Base-by-base conservation (phyloP, 345 rosid species). In the Rhodomyrtus tomentosa region DNA sequence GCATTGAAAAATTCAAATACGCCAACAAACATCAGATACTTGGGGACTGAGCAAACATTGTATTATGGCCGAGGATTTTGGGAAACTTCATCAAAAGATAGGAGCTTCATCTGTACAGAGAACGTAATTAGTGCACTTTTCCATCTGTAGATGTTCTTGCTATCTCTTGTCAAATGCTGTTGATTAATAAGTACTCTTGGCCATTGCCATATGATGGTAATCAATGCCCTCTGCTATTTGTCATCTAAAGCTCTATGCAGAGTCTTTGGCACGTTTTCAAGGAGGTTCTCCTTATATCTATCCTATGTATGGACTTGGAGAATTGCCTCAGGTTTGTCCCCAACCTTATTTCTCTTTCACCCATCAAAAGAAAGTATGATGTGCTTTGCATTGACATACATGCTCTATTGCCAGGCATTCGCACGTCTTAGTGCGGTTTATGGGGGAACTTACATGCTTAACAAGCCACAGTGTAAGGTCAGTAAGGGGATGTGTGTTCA, bases 371-470 rank as follows among this genome's bases (percentile, higher is more conserved):
- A 14, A 74, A 82, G 82, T 27, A 24, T 62, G 55, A 29, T 49
- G 83, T 82, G 6, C 29, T 81, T 83, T 83, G 80, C 88, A 85
- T 72, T 50, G 81, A 38, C 4, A 18, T 36, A 18, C 7, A 38
- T 55, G 18, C 55, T 29, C n/a, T 10, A 32, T 81, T 55, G 58
- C 40, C 87, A 95, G 98, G 98, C 98, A 55, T 97, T 97, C 88
- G 98, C 99, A 1, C 97, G 98, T 51, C 88, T 94, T 83, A 96
- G 98, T 88, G 99, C 98, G 13, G 99, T 96, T 81, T 95, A 95
- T 50, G 98, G 98, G 53, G 98, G 98, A 52, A 95, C 98, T 82
- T 95, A 97, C 94, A 97, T 97, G 99, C 98, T 97, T 48, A 95
- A 93, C 92, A 97, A 95, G 88, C 98, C 98, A 83, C 94, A 94